Evolutionary conservation across 169 alveolate species (phyloP).

Genomic region (Plasmodium blacklocki): DNA sequence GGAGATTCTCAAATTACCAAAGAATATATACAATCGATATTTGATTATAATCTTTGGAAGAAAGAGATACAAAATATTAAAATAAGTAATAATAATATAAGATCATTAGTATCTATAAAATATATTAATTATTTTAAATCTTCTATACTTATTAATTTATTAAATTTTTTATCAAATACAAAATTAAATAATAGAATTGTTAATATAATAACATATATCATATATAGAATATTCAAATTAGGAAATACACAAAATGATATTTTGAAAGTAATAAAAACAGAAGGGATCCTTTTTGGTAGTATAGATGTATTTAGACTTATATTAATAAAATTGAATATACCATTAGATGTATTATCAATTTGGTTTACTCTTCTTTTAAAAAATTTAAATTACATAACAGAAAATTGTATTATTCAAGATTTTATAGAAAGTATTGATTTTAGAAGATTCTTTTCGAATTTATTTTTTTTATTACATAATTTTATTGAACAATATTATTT

Average conservation of each 20-base stretch:
- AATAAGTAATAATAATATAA: conserved; percentile 51
- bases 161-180: conserved; percentile 25
- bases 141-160: conserved; percentile 36
- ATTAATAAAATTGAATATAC: conserved; percentile 53
- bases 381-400: conserved; percentile 17
- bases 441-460: conserved; percentile 43
- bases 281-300: conserved; percentile 48
- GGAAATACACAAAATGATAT: conserved; percentile 20
- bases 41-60: conserved; percentile 48
- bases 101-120: conserved; percentile 41
- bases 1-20: conserved; percentile 71
- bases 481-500: conserved; percentile 49
- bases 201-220: conserved; percentile 23
- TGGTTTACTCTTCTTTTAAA: conserved; percentile 14
- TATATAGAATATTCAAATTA: conserved; percentile 35
- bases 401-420: conserved; percentile 34
- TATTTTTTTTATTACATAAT: conserved; percentile 46
- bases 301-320: conserved; percentile 18
- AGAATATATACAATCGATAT: conserved; percentile 61
- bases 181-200: conserved; percentile 19
- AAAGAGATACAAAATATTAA: conserved; percentile 54
- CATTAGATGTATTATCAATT: conserved; percentile 29
- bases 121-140: conserved; percentile 21
- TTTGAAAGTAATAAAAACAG: conserved; percentile 22
- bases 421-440: conserved; percentile 43